phyloP scores from a whole-genome alignment of 768 basidiomycete species.

The Lactifluus volemus region DNA sequence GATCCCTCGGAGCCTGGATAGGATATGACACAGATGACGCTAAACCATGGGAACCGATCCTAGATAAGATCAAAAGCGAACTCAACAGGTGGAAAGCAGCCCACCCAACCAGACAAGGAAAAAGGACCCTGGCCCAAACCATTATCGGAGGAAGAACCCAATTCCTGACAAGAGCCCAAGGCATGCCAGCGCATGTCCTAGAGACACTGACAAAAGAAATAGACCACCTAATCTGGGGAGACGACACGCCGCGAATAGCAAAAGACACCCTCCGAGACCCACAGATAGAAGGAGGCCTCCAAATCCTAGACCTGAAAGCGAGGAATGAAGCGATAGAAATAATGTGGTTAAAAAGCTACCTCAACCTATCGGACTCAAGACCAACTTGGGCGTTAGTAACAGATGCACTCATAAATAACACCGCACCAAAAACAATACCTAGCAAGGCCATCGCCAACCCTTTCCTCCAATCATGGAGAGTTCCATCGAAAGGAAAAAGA shows the following conservation, averaged over 20 bases:
- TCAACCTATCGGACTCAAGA: not conserved
- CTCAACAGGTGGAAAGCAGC: too few species aligned
- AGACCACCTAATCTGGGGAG: constrained; percentile 20
- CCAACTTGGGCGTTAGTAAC: constrained; percentile 15
- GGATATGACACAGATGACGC: too few species aligned
- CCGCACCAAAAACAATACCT: not conserved
- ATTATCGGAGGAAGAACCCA: not conserved
- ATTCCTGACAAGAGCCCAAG: not conserved
- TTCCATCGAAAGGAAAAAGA: not conserved
- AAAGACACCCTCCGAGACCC: not conserved
- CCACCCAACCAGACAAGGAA: too few species aligned
- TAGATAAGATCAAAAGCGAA: too few species aligned
- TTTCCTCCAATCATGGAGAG: constrained; percentile 13
- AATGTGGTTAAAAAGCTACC: constrained; percentile 13
- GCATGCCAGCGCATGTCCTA: not conserved
- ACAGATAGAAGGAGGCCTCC: constrained; percentile 4
- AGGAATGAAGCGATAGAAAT: constrained; percentile 16
- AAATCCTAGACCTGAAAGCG: constrained; percentile 7
- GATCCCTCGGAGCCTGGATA: too few species aligned
- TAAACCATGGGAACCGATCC: too few species aligned
- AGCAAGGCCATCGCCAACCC: not conserved
- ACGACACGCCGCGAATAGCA: not conserved
- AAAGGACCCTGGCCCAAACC: not conserved
- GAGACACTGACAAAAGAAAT: not conserved
- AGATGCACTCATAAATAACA: not conserved